Base-by-base conservation (phyloP, 1,139 yeast genomes). In the Scheffersomyces illinoinensis region DNA sequence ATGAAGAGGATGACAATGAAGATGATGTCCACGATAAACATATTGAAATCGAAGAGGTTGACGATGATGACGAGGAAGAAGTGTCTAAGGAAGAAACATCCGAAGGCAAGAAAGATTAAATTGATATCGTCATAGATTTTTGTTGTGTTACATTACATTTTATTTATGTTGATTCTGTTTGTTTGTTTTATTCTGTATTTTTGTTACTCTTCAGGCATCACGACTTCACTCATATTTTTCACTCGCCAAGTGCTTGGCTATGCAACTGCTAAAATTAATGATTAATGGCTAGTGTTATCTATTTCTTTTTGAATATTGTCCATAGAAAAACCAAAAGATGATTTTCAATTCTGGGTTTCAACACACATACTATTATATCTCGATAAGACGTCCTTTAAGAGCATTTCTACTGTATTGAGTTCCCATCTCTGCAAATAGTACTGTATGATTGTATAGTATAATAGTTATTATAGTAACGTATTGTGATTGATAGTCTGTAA, bases 1-100 rank as follows among this genome's bases (percentile, higher is more conserved):
- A 65, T 23, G 65, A 62, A 55, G 71, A 66, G 48, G 67, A 64
- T 47, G 67, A 61, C 6, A 66, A 65, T 6, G 68, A 61, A 21
- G 68, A 61, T 20, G 69, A 60, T 19, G 69, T 64, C 19, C 73
- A 71, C 56, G 70, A 62, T 21, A 65, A 65, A 20, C 72, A 70
- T 55, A 71, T 64, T 52, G 65, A 63, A 48, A 64, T 58, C 53
- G 69, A 60, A 47, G 65, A 64, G 49, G 62, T 58, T 18, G 71
- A 69, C 4, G 66, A 67, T 6, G 72, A 66, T 52, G 71, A 69
- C n/a, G 68, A 67, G 26, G 64, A 64, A 1, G 66, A 61, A 48
- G 63, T 64, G 39, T 65, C 64, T 53, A 63, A 64, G 48, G 71
- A 68, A 33, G 70, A 68, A 48, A 14, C 24, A 20, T 48, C 51